Base-by-base conservation (phyloP, 148 eudicot genomes). In the Silene conica region DNA sequence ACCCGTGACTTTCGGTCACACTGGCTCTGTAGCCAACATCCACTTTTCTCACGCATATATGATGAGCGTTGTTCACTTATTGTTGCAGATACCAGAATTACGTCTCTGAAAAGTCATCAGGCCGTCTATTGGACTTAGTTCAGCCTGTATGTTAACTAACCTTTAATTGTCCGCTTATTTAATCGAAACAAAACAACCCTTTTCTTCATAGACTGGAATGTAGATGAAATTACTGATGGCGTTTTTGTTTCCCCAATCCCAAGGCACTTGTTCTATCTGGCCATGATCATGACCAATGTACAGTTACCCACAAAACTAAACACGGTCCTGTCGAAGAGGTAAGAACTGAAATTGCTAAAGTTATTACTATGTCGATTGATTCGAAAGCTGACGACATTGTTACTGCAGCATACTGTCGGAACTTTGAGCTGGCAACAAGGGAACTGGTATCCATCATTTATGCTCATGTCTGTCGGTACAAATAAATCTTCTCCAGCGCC, bases 351-450 rank as follows among this genome's bases (percentile, higher is more conserved):
- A 21, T 61, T 67, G 60, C 63, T 65, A 1, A 16, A 23, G 8
- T 54, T 21, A 8, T 68, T 74, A 50, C 43, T 10, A 45, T 31
- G 8, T 71, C 9, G 20, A 55, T 26, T 54, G 25, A n/a, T 22
- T 77, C 20, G 54, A 66, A 56, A 72, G 57, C 45, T 71, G 74
- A 31, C 74, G 74, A 74, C 63, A 1, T 76, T 73, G 58, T 77
- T 70, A 56, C 73, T 77, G 23, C 77, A 94, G 98, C 96, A 94
- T 77, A 94, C 98, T 74, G 72, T 92, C 68, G 98, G 98, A 76
- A 89, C 97, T 56, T 58, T 88, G 78, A 94, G 98, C 80, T 94
- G 98, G 98, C 98, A 94, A 82, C 93, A 87, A 80, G 98, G 98
- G 43, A 94, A 94, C 81, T 78, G 86, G 70, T 84, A 77, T 78